Conservation (phyloP, 768 basidiomycete species). For the Nidularia sp. region DNA sequence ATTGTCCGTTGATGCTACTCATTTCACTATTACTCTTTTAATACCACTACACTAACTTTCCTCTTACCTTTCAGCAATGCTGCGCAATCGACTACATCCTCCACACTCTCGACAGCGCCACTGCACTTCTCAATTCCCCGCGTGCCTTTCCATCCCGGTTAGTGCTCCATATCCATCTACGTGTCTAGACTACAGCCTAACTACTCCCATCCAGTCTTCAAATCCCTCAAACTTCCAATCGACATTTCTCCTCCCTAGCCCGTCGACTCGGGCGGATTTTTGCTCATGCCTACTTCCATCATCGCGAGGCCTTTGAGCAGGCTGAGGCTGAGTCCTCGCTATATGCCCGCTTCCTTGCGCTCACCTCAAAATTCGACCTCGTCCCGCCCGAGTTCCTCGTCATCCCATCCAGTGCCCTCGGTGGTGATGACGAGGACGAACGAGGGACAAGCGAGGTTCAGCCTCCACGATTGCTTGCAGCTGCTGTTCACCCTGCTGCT, state of each 20-base stretch:
- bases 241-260: conserved; percentile 88
- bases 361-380: conserved; percentile 76
- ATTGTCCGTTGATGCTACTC: too few species aligned
- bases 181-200: neutral
- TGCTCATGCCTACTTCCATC: conserved; percentile 94
- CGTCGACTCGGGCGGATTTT: conserved; percentile 93
- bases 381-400: conserved; percentile 83
- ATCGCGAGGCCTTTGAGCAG: conserved; percentile 87
- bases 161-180: conserved; percentile 6
- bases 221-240: conserved; percentile 74
- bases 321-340: conserved; percentile 88
- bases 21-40: too few species aligned
- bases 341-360: conserved; percentile 84
- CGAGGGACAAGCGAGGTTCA: conserved; percentile 27
- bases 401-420: conserved; percentile 41
- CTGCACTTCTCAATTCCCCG: conserved; percentile 85
- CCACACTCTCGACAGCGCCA: conserved; percentile 91
- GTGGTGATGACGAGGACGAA: conserved; percentile 5
- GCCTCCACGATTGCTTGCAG: conserved; percentile 16
- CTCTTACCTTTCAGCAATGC: conserved; percentile 59
- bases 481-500: conserved; percentile 4
- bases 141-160: conserved; percentile 91
- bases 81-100: conserved; percentile 96
- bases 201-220: conserved; percentile 51
- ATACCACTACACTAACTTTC: neutral